Evolutionary conservation across 192 early-diverging fungal genomes (phyloP).

Genomic region (Kickxella alabastrina): DNA sequence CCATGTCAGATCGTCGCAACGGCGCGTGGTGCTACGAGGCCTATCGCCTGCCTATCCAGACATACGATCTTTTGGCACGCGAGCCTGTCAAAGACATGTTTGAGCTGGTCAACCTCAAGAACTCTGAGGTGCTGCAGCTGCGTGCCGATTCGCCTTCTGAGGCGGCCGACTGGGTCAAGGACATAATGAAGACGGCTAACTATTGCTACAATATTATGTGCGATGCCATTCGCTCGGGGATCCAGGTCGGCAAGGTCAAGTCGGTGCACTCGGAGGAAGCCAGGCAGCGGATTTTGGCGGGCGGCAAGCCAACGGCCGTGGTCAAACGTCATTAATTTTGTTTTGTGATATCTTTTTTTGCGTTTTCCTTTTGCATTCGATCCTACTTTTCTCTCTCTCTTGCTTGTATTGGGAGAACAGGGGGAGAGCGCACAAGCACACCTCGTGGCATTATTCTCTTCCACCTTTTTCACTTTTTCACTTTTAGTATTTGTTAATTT

Average conservation of each 20-base stretch:
- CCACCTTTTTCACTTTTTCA: too few relatives aligned
- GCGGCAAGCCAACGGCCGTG: slow-evolving; percentile 36
- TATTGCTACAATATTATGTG: slow-evolving; percentile 49
- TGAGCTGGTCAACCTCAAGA: slow-evolving; percentile 48
- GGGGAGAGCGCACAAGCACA: too few relatives aligned
- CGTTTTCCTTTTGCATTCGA: too few relatives aligned
- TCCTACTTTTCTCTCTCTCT: not conserved
- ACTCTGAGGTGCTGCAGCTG: slow-evolving; percentile 45
- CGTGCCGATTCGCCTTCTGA: slow-evolving; percentile 39
- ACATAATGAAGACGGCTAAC: slow-evolving; percentile 44
- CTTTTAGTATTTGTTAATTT: not conserved
- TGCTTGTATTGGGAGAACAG: not conserved
- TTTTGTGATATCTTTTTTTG: not conserved
- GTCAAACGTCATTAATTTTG: slow-evolving; percentile 28
- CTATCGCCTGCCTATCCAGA: slow-evolving; percentile 47
- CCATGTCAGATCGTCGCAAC: slow-evolving; percentile 41
- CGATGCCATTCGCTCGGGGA: slow-evolving; percentile 45
- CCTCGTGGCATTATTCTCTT: too few relatives aligned
- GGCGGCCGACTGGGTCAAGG: slow-evolving; percentile 44
- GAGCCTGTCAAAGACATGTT: slow-evolving; percentile 49
- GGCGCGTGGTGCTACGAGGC: slow-evolving; percentile 49
- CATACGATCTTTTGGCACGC: slow-evolving; percentile 47
- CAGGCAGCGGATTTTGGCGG: slow-evolving; percentile 35
- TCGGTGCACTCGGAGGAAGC: slow-evolving; percentile 47
- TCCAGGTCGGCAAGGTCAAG: slow-evolving; percentile 53